Base-by-base conservation (phyloP, 768 basidiomycete species). In the Leccinum boreale region DNA sequence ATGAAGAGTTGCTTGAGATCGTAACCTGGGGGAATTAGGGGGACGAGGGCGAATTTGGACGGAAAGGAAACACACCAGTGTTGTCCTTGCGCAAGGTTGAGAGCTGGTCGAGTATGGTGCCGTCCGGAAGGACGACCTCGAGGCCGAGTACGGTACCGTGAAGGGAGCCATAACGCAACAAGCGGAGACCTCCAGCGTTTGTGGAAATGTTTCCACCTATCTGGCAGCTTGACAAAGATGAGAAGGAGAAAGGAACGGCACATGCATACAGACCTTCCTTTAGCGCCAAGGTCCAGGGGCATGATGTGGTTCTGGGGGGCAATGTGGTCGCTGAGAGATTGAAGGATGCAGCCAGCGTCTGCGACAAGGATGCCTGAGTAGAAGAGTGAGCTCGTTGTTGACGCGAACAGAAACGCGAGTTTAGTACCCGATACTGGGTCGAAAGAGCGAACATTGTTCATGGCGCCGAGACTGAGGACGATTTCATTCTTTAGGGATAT, bases 1-100 rank as follows among this genome's bases (percentile, higher is more conserved):
- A 99, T 97, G 75, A 98, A 99, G 17, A 99, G 82, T 67, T 99
- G 97, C 73, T 99, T 98, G 48, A 99, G 79, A 72, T 99, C 97
- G 70, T 97, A 98, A 12, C 97, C 96, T 94, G 64, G 39, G 23
- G 14, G 17, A 23, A 8, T 70, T 45, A 67, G 53, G 31, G 23
- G 21, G 14, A 7, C 15, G 5, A 7, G 17, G 29, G 2, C 2
- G 6, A 12, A 39, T 17, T 56, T 15, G 23, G 7, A 54, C 36
- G 36, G 11, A 14, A 9, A 49, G 53, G 19, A 36, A 54, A 66
- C 82, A 50, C 59, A 91, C 94, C 95, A 3, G 97, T 98, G 70
- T 98, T 98, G 73, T 98, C 97, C 75, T 99, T 99, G 52, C 97
- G 84, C 55, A 98, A 73, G 11, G 91, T 86, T n/a, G 91, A 87